A percentile compares a stretch with the other conserved stretches of the same genome.
Conservation (phyloP, 2,329 filamentous ascomycete genomes). For the Fusarium armeniacum region DNA sequence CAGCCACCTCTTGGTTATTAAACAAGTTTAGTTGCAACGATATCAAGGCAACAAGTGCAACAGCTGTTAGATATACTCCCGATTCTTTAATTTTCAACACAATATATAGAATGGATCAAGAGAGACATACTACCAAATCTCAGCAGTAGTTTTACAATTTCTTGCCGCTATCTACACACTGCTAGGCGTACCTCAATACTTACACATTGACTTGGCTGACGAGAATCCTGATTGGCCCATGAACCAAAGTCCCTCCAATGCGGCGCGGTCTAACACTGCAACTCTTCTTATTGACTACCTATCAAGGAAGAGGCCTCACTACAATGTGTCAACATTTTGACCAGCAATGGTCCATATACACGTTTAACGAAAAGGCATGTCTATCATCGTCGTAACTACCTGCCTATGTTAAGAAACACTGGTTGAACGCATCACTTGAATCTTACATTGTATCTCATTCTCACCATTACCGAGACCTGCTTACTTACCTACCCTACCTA, state of each 20-base stretch:
- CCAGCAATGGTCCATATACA: neutral
- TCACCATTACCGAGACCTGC: neutral
- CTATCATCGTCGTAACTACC: neutral
- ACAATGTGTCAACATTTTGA: neutral
- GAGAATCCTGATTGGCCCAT: conserved; percentile 25
- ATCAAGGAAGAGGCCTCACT: neutral
- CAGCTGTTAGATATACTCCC: neutral
- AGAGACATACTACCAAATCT: too few relatives aligned
- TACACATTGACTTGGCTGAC: neutral
- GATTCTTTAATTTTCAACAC: neutral
- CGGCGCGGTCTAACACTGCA: neutral
- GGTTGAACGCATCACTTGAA: neutral
- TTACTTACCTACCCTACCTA: conserved; percentile 18
- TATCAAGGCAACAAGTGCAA: neutral
- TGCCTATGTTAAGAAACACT: neutral
- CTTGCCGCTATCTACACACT: neutral
- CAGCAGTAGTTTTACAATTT: neutral
- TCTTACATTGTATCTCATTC: neutral
- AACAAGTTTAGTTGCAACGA: neutral
- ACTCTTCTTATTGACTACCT: neutral
- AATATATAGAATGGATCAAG: neutral
- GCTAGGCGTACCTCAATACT: neutral
- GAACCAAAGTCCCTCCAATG: neutral
- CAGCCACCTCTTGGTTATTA: neutral
- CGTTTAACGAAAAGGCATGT: neutral